phyloP scores from a whole-genome alignment of 139 green algal genomes.

The Chlamydomonas urium region DNA sequence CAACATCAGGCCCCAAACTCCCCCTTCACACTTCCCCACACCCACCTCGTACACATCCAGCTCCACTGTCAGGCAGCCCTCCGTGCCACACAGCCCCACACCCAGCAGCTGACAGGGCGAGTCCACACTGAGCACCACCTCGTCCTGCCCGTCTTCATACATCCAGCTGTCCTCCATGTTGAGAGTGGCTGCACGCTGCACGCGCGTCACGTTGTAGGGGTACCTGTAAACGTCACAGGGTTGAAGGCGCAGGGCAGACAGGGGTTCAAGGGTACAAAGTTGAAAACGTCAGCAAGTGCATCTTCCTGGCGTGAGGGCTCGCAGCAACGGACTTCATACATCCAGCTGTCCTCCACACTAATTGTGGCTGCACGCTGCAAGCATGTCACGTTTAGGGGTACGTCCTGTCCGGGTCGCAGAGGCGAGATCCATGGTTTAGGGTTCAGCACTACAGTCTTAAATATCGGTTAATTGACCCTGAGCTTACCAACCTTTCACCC shows the following conservation, averaged over 20 bases:
- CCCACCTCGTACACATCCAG: constrained; percentile 58
- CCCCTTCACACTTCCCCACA: neutral
- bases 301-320: too few relatives aligned
- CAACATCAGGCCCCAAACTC: neutral
- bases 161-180: constrained; percentile 60
- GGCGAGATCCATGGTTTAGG: too few relatives aligned
- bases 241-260: too few relatives aligned
- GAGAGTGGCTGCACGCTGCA: constrained; percentile 31
- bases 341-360: constrained; percentile 57
- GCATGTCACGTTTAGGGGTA: constrained; percentile 37
- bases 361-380: constrained; percentile 32
- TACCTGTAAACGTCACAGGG: too few relatives aligned
- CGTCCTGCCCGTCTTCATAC: constrained; percentile 71
- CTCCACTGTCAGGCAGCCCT: constrained; percentile 55
- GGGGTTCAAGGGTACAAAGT: too few relatives aligned
- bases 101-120: constrained; percentile 60
- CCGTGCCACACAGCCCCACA: constrained; percentile 60
- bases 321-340: constrained; percentile 77
- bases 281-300: too few relatives aligned
- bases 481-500: too few relatives aligned
- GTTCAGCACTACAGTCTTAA: too few relatives aligned
- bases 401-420: too few relatives aligned
- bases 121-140: constrained; percentile 68
- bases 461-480: too few relatives aligned
- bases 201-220: constrained; percentile 39